Evolutionary conservation across 306 rosid genomes (phyloP).

Genomic region (Cicer judaicum): DNA sequence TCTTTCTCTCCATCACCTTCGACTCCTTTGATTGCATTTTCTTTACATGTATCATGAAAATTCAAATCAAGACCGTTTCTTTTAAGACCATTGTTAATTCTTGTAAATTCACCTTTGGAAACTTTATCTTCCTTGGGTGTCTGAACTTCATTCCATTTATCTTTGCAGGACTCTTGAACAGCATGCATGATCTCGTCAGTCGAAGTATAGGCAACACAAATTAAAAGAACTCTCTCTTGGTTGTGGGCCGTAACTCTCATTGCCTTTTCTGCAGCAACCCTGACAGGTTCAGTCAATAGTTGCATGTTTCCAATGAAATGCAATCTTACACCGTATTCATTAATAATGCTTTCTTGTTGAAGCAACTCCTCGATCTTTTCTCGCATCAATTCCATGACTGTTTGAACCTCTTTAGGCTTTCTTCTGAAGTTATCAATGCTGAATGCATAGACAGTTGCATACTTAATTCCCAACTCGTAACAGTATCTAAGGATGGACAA

Average conservation of each 20-base stretch:
- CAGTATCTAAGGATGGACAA: conserved; percentile 63
- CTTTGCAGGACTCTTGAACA: conserved; percentile 64
- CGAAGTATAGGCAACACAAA: conserved; percentile 77
- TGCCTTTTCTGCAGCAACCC: conserved; percentile 69
- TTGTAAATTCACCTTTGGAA: conserved; percentile 43
- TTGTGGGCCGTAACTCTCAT: conserved; percentile 70
- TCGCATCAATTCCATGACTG: conserved; percentile 72
- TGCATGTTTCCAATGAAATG: conserved; percentile 70
- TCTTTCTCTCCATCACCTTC: conserved; percentile 35
- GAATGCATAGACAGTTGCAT: conserved; percentile 76
- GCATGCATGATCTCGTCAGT: conserved; percentile 70
- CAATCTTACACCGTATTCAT: conserved; percentile 64
- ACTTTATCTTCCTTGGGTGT: conserved; percentile 33
- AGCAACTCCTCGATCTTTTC: conserved; percentile 73
- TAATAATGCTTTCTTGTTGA: conserved; percentile 55
- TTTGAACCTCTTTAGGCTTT: conserved; percentile 61
- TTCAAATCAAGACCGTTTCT: conserved; percentile 42
- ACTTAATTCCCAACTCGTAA: conserved; percentile 75
- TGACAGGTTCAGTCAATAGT: conserved; percentile 58
- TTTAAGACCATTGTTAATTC: conserved; percentile 31
- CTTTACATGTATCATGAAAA: conserved; percentile 43
- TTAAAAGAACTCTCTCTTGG: conserved; percentile 53
- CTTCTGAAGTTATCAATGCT: conserved; percentile 84
- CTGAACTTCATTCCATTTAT: conserved; percentile 54
- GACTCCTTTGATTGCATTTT: conserved; percentile 31